Evolutionary conservation across 2,329 filamentous ascomycete genomes (phyloP), one percentile per base, ranked within the genome.

Genomic region (Venturia oleaginea): DNA sequence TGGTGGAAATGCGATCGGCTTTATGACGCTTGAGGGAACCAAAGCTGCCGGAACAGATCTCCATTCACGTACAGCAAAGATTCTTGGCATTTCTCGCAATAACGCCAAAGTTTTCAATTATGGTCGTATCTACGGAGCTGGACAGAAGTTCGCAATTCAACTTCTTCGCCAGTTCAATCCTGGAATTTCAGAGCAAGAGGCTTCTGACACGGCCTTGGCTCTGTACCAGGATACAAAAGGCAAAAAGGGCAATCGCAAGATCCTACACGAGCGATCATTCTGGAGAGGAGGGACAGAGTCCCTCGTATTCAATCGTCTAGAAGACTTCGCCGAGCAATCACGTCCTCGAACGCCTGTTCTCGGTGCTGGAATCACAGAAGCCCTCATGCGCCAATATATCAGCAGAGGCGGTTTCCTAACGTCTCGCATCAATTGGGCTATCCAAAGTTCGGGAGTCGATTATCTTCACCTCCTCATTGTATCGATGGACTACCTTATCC

Each of bases 61-160:
- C 64, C 93, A 99, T 76, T 97, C 92, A 7, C 90, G 93, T 38
- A 99, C 94, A 34, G 95, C 94, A 1, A 83, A 84, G 6, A 99
- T 99, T 65, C 77, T 99, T 2, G 93, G 92, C 7, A 99, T 99
- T 67, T 95, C 91, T 2, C 85, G 94, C 67, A 97, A 97, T 71
- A 87, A 97, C 71, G 94, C 94, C 65, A 99, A 99, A 73, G 86
- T 99, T 0, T 99, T 99, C 81, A 99, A 99, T 74, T 99, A 99
- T 70, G 95, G 95, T 8, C 90, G 95, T 48, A 99, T 99, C 60
- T 99, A 99, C 72, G 95, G 94, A n/a, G 95, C 94, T 4, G 95
- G 94, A 0, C 79, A 97, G 61, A 96, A 92, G 70, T 99, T 99
- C 72, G 94, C 94, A 0, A 87, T 89, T 2, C 95, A 91, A 11